Conservation (phyloP, 345 rosid genomes). For the Populus tremula region DNA sequence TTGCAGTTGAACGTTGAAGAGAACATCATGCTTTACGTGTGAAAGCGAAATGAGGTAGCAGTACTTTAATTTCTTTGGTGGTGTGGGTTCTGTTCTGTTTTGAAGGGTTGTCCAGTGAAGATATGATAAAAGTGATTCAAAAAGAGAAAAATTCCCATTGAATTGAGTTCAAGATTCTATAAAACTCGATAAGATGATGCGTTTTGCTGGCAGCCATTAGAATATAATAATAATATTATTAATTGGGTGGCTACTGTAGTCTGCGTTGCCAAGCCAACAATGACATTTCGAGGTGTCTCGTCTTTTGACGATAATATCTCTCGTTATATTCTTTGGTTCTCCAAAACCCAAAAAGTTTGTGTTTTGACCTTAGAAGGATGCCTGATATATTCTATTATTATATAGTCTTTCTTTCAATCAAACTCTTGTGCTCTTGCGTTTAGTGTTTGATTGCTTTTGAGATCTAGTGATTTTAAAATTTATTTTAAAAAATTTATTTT, state of each 20-base stretch:
- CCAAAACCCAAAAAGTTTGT: constrained; percentile 3
- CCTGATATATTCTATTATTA: no score
- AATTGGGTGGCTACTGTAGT: constrained; percentile 22
- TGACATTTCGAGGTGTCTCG: constrained; percentile 19
- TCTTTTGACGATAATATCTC: neutral
- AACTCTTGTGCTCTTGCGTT: no score
- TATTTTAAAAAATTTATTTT: no score
- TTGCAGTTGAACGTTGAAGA: constrained; percentile 7
- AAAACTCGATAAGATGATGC: constrained; percentile 15
- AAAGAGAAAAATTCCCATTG: neutral
- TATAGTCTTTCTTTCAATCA: no score
- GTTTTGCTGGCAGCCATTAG: constrained; percentile 29
- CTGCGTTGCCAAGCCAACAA: neutral
- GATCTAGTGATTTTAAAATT: no score
- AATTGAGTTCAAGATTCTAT: constrained; percentile 16
- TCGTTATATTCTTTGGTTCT: constrained; percentile 11
- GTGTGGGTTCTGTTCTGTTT: neutral
- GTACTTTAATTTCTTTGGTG: neutral
- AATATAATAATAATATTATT: constrained; percentile 3
- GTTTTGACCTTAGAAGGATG: neutral
- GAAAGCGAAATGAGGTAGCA: constrained; percentile 5
- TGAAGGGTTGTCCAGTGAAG: neutral
- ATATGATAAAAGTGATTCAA: constrained; percentile 10
- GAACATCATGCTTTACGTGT: constrained; percentile 17
- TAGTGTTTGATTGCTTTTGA: no score